Conservation (phyloP, 2,329 filamentous ascomycete genomes). For the Fusarium redolens region DNA sequence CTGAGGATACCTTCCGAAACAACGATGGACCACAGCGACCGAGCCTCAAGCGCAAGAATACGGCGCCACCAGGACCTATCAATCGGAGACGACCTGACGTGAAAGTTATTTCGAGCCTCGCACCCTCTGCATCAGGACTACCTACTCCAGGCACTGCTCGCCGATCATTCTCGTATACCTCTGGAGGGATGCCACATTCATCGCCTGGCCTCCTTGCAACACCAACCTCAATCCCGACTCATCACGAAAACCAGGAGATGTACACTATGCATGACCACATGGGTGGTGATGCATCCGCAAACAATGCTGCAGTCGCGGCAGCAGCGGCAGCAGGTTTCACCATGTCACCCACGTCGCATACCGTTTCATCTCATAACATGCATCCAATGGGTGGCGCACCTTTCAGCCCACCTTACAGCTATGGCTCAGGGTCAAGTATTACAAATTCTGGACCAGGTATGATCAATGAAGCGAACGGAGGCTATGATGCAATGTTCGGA, state of each 20-base stretch:
- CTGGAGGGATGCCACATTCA: conserved; percentile 51
- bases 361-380: conserved; percentile 43
- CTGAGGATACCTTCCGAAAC: conserved; percentile 57
- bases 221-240: conserved; percentile 51
- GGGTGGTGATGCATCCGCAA: conserved; percentile 50
- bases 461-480: conserved; percentile 49
- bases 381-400: conserved; percentile 47
- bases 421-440: conserved; percentile 46
- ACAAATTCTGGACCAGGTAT: conserved; percentile 44
- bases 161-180: conserved; percentile 53
- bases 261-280: conserved; percentile 50
- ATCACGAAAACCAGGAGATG: conserved; percentile 49
- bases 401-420: conserved; percentile 59
- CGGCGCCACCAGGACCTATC: conserved; percentile 51
- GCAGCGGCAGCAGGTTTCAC: conserved; percentile 53
- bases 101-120: conserved; percentile 48
- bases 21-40: conserved; percentile 49
- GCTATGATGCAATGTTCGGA: conserved; percentile 71
- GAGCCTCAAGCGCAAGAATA: conserved; percentile 63
- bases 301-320: conserved; percentile 50
- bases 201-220: conserved; percentile 55
- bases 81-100: conserved; percentile 55
- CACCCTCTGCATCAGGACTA: conserved; percentile 42
- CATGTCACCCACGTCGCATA: conserved; percentile 39
- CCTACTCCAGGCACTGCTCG: conserved; percentile 50